Base-by-base conservation (phyloP, 2,329 filamentous ascomycete species). In the Sclerotinia minor region DNA sequence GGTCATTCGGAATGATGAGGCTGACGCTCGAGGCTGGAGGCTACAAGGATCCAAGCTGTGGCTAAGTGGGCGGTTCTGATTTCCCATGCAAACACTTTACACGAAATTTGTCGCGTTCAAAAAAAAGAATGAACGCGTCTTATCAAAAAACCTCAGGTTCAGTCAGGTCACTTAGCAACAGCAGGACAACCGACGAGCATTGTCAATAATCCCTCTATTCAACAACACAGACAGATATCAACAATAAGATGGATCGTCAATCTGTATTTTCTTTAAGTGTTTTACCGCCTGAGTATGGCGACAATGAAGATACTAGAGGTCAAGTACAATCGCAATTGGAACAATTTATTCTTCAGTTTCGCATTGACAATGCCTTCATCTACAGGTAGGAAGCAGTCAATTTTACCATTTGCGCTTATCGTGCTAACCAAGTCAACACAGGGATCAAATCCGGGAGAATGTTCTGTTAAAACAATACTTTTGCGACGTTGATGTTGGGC, bases 371-470 rank as follows among this genome's bases (percentile, higher is more conserved):
- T 79, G 87, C 89, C 76, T 98, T 97, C 80, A 89, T 97, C 76
- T 99, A 98, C 85, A 88, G 93, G 93, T 94, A 79, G 80, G 70
- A 50, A 44, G 26, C n/a, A 52, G 67, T 52, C 26, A n/a, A 52
- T 67, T 52, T 26, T 38, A 21, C 35, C n/a, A 47, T 44, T 57
- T 58, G n/a, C 19, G 53, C 26, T 26, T 13, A n/a, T 24, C 26
- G 35, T 44, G n/a, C 78, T 83, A 69, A 82, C 55, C 3, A 2
- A 29, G 29, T 47, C 2, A 47, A 21, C 38, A 50, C 74, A 96
- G 95, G 85, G 94, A 98, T 76, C 95, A 98, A 80, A 87, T 99
- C 69, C 88, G 92, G 75, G 93, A 98, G 77, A 99, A 99, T 81
- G 93, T 95, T 9, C 85, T 98, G 1, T 84, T 97, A 53, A 95